Percentiles rank a stretch among this genome's conserved stretches.
Evolutionary conservation across 306 rosid genomes (phyloP).

Genomic region (Bauhinia variegata): DNA sequence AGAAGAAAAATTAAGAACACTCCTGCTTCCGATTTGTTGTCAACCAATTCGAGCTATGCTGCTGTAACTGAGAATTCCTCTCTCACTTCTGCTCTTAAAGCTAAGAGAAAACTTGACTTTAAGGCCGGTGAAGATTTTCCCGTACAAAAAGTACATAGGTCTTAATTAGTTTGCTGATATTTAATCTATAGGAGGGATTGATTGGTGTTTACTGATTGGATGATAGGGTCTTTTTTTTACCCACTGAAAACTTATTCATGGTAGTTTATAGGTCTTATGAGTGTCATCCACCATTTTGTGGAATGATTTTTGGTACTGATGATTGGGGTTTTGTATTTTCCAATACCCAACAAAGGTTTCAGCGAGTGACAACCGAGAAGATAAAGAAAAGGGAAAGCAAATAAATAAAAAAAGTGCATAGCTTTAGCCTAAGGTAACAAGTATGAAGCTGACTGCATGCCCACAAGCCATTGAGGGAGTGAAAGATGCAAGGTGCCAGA

Average conservation of each 20-base stretch:
- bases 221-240: slow-evolving; percentile 41
- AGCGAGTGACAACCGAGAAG: slow-evolving; percentile 56
- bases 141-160: slow-evolving; percentile 47
- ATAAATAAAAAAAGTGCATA: slow-evolving; percentile 53
- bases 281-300: slow-evolving; percentile 53
- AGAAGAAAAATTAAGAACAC: slow-evolving; percentile 49
- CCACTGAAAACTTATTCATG: slow-evolving; percentile 42
- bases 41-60: too few relatives aligned
- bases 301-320: slow-evolving; percentile 62
- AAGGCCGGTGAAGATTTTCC: slow-evolving; percentile 50
- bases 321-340: slow-evolving; percentile 66
- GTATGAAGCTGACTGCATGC: slow-evolving; percentile 50
- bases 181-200: slow-evolving; percentile 34
- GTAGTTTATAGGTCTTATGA: slow-evolving; percentile 55
- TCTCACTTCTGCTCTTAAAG: slow-evolving; percentile 43
- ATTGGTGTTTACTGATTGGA: slow-evolving; percentile 56
- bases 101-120: slow-evolving; percentile 79
- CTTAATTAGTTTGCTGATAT: slow-evolving; percentile 43
- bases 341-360: slow-evolving; percentile 56
- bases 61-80: slow-evolving; percentile 59
- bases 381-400: slow-evolving; percentile 50
- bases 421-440: slow-evolving; percentile 49
- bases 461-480: slow-evolving; percentile 46
- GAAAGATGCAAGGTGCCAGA: slow-evolving; percentile 53
- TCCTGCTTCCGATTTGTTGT: slow-evolving; percentile 52